These are phyloP conservation scores for Luffa acutangula DNA, from an alignment of 306 rosid species.

Conservation along the genomic window DNA sequence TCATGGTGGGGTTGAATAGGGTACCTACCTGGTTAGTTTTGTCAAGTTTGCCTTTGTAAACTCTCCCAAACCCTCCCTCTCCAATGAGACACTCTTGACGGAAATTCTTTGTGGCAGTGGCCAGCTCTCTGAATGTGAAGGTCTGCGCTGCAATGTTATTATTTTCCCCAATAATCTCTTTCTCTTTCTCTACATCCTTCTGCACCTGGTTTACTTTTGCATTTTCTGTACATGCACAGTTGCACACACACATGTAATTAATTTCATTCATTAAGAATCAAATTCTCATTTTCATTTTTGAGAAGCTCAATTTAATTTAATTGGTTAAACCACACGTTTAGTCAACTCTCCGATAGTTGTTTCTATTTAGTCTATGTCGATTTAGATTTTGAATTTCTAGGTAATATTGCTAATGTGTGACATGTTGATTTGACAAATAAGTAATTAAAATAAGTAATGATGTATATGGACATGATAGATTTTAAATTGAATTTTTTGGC, in stretches of 20 bases:
- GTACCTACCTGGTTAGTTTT: constrained; percentile 68
- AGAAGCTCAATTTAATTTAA: not conserved
- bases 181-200: constrained; percentile 15
- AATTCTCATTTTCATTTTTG: not conserved
- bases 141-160: constrained; percentile 63
- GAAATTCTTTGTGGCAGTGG: constrained; percentile 72
- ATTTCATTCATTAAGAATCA: not conserved
- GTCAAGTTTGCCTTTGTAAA: constrained; percentile 68
- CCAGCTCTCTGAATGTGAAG: constrained; percentile 78
- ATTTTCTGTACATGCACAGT: not conserved
- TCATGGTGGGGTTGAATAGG: not conserved
- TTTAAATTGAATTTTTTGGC: too few relatives aligned
- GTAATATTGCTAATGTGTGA: too few relatives aligned
- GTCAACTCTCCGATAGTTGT: too few relatives aligned
- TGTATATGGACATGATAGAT: too few relatives aligned
- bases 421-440: too few relatives aligned
- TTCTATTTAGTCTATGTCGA: not conserved
- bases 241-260: too few relatives aligned
- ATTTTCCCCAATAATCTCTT: constrained; percentile 20
- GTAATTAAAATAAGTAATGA: too few relatives aligned
- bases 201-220: constrained; percentile 1
- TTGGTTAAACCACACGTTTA: not conserved
- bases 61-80: constrained; percentile 96
- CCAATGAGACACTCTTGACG: constrained; percentile 79
- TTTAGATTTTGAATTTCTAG: not conserved